A percentile compares a stretch with the other conserved stretches of the same genome.
phyloP scores from a whole-genome alignment of 179 eudicot species.

The Spergularia azorica region DNA sequence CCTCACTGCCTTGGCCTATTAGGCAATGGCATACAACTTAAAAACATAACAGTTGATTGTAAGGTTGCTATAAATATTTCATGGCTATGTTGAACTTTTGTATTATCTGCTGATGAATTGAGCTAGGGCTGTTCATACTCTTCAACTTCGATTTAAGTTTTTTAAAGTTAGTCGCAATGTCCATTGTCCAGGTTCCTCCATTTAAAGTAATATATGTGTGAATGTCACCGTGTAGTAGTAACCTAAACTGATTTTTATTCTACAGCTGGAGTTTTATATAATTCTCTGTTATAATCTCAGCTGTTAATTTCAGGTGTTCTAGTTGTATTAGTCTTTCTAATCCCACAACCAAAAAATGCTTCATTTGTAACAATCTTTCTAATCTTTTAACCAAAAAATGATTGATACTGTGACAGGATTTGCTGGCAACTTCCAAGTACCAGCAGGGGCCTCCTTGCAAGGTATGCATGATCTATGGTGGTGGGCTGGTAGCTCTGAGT shows the following conservation, averaged over 20 bases:
- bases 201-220: neutral
- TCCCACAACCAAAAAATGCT: neutral
- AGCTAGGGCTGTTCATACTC: neutral
- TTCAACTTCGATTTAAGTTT: neutral
- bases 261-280: neutral
- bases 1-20: neutral
- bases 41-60: neutral
- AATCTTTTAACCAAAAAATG: no score
- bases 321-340: conserved; percentile 1
- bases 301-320: neutral
- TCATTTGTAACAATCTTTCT: no score
- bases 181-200: neutral
- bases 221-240: neutral
- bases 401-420: conserved; percentile 19
- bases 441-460: conserved; percentile 37
- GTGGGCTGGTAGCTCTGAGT: neutral
- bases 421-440: conserved; percentile 30
- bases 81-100: neutral
- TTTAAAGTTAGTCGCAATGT: neutral
- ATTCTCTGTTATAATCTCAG: neutral
- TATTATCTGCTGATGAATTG: neutral
- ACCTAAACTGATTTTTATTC: neutral
- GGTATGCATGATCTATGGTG: conserved; percentile 33
- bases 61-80: neutral
- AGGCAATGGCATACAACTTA: no score